Evolutionary conservation across 2,329 filamentous ascomycete species (phyloP), one percentile per base, ranked within the genome.

Genomic region (Exophiala lecanii-corni): DNA sequence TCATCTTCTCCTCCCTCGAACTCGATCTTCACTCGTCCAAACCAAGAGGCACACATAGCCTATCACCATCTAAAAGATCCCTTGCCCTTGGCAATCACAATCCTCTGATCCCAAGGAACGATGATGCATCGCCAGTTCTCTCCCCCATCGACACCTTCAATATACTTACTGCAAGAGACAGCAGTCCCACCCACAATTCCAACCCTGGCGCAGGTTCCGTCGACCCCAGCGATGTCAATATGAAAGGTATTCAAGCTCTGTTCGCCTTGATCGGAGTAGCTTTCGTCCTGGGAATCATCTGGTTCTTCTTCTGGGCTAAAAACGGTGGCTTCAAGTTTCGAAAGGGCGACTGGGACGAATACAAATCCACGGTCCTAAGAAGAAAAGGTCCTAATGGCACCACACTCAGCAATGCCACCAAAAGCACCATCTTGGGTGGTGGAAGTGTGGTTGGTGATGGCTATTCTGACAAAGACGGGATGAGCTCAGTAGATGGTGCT

Each of bases 291-390:
- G 77, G 73, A 0, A 78, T 75, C 17, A 88, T 97, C 60, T 98
- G 92, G 89, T 96, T 98, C 76, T 97, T 98, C 76, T 94, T 94
- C 75, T 94, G 87, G 85, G 91, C 91, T 44, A 91, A 86, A 68
- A 95, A 97, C 57, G 92, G 92, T 49, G 92, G 92, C 10, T 96
- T 97, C 70, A 72, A 85, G 51, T 97, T 89, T 74, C 76, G 77
- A 35, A 71, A 94, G 51, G 74, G 79, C 25, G 92, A 98, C 66
- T 98, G 92, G 91, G 91, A 97, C 4, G 92, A 98, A 60, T 98
- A 98, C 78, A 97, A 97, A 64, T 84, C 85, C 1, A 96, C 91
- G 0, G 92, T 98, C 2, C 68, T 98, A 34, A 79, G 92, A 31
- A 84, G 89, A 40, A 89, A 84, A 59, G 89, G 89, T 1, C 88